Evolutionary conservation across 108 stramenopile genomes (phyloP), one percentile per base, ranked within the genome.

Genomic region (Aurantiochytrium sp.): DNA sequence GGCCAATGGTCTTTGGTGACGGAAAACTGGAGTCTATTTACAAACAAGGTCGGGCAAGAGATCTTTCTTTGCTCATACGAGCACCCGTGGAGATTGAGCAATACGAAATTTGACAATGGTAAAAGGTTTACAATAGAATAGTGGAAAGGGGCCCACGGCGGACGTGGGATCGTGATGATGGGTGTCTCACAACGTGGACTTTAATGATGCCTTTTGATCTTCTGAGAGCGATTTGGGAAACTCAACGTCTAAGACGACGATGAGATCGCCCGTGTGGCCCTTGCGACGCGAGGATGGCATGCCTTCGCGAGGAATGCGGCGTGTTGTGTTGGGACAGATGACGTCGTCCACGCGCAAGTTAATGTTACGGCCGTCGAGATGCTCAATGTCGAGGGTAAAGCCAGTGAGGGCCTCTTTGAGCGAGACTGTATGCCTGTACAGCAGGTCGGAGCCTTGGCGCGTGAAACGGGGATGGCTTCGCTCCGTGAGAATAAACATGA

Each of bases 201-300:
- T 28, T 42, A 69, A 69, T 10, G 64, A 8, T 18, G 45, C 49
- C 28, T 83, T 83, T 28, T 83, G 76, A 8, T 83, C 76, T 3
- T 3, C 23, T 8, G 19, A 45, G 3, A 83, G 51, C 0, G 45
- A 16, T 12, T 83, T 53, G 12, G 95, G 95, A 88, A 95, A 95
- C 5, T 89, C 64, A 21, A 95, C 87, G 60, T 93, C 87, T 88
- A 95, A 95, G 87, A 95, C 88, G 44, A 99, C 93, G 88, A 97
- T 95, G 51, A 99, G 88, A 87, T 98, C 97, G 4, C 99, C 99
- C 71, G 93, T 93, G 59, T 95, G 92, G 69, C 97, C 98, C 19
- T 97, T 97, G 64, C 95, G 96, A 23, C 97, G 98, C 71, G 92
- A 92, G 23, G 94, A 92, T 4, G 99, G 99, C 99, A 99, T 99